A percentile compares a stretch with the other conserved stretches of the same genome.
These are phyloP conservation scores for Aspergillus luchuensis DNA, from an alignment of 2,329 filamentous ascomycete species.

Conservation along the genomic window DNA sequence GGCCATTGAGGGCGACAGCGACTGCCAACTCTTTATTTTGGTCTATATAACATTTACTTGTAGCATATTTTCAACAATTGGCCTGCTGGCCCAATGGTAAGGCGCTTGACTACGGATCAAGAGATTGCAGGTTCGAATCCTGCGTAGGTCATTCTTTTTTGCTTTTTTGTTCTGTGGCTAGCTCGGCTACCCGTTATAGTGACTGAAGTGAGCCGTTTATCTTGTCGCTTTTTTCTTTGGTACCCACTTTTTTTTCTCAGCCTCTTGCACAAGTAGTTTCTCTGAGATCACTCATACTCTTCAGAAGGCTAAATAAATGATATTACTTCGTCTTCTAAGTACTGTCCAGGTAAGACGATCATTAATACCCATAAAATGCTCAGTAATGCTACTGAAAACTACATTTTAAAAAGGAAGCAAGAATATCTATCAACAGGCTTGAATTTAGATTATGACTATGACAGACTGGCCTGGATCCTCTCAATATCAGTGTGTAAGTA, in stretches of 20 bases:
- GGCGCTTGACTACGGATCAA: constrained; percentile 39
- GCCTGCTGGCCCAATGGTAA: constrained; percentile 28
- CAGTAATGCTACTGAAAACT: too few species aligned
- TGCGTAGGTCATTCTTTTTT: constrained; percentile 35
- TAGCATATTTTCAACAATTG: neutral
- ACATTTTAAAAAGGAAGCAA: neutral
- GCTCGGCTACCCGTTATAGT: neutral
- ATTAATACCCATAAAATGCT: neutral
- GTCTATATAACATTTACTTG: neutral
- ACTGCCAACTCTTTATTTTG: too few species aligned
- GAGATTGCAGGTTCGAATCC: constrained; percentile 53
- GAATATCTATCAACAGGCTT: neutral
- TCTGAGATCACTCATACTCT: too few species aligned
- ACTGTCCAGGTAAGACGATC: neutral
- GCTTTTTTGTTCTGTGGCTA: neutral
- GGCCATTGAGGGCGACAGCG: too few species aligned
- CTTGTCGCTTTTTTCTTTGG: too few species aligned
- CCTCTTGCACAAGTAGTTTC: too few species aligned
- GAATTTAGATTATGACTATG: neutral
- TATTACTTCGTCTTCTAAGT: too few species aligned
- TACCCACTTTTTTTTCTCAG: too few species aligned
- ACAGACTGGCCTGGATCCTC: neutral
- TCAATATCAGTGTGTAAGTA: neutral
- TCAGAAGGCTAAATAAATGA: too few species aligned
- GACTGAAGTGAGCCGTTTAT: too few species aligned